A percentile compares a stretch with the other conserved stretches of the same genome.
These are phyloP conservation scores for Leishmania mexicana DNA, from an alignment of 208 protist species.

Conservation along the genomic window DNA sequence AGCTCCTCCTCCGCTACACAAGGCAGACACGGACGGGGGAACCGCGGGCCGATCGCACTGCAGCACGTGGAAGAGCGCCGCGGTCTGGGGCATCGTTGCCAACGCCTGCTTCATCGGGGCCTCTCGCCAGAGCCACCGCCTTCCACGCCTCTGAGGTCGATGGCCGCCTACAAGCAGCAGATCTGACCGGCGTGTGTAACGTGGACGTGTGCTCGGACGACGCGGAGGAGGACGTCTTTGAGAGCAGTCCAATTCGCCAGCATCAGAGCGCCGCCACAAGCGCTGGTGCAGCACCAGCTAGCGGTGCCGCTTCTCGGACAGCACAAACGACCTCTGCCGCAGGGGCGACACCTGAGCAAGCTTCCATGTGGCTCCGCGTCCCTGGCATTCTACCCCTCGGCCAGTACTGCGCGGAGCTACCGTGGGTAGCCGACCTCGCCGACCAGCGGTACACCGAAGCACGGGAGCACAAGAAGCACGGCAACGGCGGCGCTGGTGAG, in stretches of 20 bases:
- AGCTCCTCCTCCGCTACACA: slow-evolving; percentile 18
- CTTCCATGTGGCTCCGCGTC: slow-evolving; percentile 25
- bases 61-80: neutral
- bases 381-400: slow-evolving; percentile 37
- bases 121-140: neutral
- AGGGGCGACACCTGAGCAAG: neutral
- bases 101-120: neutral
- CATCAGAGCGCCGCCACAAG: neutral
- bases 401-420: slow-evolving; percentile 44
- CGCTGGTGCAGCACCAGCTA: neutral
- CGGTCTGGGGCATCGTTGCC: neutral
- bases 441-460: slow-evolving; percentile 29
- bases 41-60: neutral
- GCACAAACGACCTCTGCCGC: neutral
- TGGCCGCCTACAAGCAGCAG: neutral
- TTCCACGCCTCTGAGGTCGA: neutral
- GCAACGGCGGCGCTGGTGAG: slow-evolving; percentile 14
- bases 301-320: neutral
- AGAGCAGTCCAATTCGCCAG: neutral
- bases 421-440: slow-evolving; percentile 29
- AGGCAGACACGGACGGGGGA: neutral
- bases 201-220: slow-evolving; percentile 18
- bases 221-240: slow-evolving; percentile 6
- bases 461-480: slow-evolving; percentile 23
- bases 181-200: slow-evolving; percentile 1